Evolutionary conservation across 345 rosid species (phyloP), one percentile per base, ranked within the genome.

Genomic region (Physaria fendleri): DNA sequence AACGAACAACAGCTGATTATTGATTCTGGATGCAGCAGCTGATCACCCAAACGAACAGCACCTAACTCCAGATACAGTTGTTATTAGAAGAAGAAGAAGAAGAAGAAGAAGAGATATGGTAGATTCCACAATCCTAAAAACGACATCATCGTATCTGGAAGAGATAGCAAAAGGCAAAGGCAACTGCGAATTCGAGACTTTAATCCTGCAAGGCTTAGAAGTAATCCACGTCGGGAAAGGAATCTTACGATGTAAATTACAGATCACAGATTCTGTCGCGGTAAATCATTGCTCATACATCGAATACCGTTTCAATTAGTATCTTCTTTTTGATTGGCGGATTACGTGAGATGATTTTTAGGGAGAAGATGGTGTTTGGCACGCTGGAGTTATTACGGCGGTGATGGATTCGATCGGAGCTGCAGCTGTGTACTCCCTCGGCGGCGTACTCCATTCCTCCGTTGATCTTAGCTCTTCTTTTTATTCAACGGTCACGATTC

Each of bases 311-410:
- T n/a, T n/a, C n/a, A n/a, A n/a, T n/a, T n/a, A n/a, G n/a, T n/a
- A n/a, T n/a, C 8, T 10, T 18, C 14, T 28, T 15, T 8, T 4
- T 1, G 3, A 13, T 27, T 30, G 24, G 43, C 0, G 16, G 22
- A 35, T 34, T 20, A 37, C n/a, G 20, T 9, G 5, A 38, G 46
- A 12, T 52, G 17, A 25, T 4, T 45, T 2, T 34, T 23, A 65
- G 75, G 71, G 54, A 27, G 71, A 49, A 16, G 66, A 64, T 51
- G 75, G 75, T 21, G 77, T 65, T 42, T 88, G 88, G 84, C 66
- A 73, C 0, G 66, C 44, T 13, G 91, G 91, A 66, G 88, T 82
- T 0, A 76, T 83, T 37, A 64, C 82, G n/a, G 63, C 82, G 4
- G 38, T 74, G 59, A 62, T 85, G 8, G 89, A 83, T 30, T 47